Conservation (phyloP, 1,139 yeast genomes). For the Suhomyces maxii region DNA sequence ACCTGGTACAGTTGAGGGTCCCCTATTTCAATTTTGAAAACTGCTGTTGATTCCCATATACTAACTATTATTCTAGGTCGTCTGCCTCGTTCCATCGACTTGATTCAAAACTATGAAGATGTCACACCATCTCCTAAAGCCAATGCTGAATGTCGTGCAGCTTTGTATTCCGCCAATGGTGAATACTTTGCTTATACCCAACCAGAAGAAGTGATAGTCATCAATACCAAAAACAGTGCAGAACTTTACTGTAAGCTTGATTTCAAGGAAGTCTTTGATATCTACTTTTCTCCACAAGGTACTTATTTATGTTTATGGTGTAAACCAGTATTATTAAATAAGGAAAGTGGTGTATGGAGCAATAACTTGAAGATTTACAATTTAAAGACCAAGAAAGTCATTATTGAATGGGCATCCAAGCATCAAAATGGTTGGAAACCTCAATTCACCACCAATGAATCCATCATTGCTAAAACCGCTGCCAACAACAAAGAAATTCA, state of each 20-base stretch:
- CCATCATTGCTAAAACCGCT: conserved; percentile 63
- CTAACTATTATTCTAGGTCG: conserved; percentile 18
- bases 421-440: conserved; percentile 91
- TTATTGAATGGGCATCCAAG: conserved; percentile 73
- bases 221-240: conserved; percentile 48
- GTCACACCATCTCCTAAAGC: conserved; percentile 21
- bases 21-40: too few relatives aligned
- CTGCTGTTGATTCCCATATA: neutral
- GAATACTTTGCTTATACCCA: conserved; percentile 57
- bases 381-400: conserved; percentile 46
- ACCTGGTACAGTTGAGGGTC: too few relatives aligned
- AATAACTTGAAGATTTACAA: conserved; percentile 80
- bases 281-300: conserved; percentile 89
- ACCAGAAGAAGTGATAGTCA: conserved; percentile 56
- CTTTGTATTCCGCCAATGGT: conserved; percentile 56
- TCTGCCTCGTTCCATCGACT: conserved; percentile 19
- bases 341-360: conserved; percentile 65
- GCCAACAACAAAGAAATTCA: conserved; percentile 64
- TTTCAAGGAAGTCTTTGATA: conserved; percentile 68
- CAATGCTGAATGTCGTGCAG: conserved; percentile 42
- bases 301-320: conserved; percentile 87
- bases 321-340: conserved; percentile 65
- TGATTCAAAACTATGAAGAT: conserved; percentile 19
- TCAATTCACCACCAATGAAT: conserved; percentile 81
- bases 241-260: conserved; percentile 44